These are phyloP conservation scores for Colletotrichum gloeosporioides DNA, from an alignment of 2,329 filamentous ascomycete genomes.

Conservation along the genomic window DNA sequence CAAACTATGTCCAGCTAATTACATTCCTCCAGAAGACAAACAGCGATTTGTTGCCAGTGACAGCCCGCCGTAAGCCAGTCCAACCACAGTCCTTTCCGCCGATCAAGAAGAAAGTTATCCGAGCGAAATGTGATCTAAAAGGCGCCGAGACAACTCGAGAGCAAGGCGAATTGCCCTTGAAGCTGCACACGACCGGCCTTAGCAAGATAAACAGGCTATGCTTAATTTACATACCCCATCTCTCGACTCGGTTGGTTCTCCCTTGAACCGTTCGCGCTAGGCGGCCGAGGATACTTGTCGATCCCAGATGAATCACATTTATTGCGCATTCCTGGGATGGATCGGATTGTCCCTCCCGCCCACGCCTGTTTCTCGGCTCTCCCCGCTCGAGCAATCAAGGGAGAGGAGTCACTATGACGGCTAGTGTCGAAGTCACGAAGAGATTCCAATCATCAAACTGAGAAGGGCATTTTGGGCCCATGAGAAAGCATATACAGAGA, in stretches of 20 bases:
- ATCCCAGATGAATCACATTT: neutral
- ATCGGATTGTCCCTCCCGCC: neutral
- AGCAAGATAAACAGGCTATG: neutral
- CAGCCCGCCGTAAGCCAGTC: neutral
- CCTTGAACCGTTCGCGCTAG: neutral
- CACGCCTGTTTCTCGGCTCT: neutral
- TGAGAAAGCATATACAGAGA: neutral
- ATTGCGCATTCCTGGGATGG: neutral
- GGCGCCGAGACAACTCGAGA: neutral
- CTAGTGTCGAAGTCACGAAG: neutral
- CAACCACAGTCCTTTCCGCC: neutral
- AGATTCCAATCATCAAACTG: neutral
- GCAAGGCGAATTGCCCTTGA: neutral
- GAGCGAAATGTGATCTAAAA: neutral
- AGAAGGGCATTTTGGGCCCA: neutral
- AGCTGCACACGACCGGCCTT: neutral
- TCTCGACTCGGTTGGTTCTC: neutral
- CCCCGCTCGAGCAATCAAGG: neutral
- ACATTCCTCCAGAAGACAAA: neutral
- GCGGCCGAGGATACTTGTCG: neutral
- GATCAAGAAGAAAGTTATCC: neutral
- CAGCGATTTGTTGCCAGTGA: neutral
- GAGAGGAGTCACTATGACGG: neutral
- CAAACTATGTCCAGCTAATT: neutral
- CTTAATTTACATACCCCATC: neutral